A percentile compares a stretch with the other conserved stretches of the same genome.
Evolutionary conservation across 768 basidiomycete species (phyloP).

Genomic region (Amanita inopinata): DNA sequence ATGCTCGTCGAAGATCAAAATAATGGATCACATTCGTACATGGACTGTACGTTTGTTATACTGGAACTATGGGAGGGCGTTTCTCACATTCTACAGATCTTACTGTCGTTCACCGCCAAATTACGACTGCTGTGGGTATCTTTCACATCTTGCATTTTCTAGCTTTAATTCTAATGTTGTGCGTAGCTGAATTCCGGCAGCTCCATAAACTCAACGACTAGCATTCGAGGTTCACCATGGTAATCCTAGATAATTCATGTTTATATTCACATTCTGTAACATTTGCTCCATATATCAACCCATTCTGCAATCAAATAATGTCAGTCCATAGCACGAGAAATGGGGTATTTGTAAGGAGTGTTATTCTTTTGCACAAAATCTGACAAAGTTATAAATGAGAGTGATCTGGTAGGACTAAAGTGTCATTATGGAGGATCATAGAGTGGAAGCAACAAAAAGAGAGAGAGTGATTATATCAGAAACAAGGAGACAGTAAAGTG

Average conservation of each 20-base stretch:
- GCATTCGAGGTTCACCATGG: constrained; percentile 35
- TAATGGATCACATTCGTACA: constrained; percentile 87
- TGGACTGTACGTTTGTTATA: constrained; percentile 58
- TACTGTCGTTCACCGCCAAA: constrained; percentile 40
- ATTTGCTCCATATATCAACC: neutral
- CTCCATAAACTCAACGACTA: constrained; percentile 25
- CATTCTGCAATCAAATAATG: constrained; percentile 11
- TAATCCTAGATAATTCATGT: constrained; percentile 13
- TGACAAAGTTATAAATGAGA: constrained; percentile 9
- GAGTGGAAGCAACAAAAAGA: constrained; percentile 4
- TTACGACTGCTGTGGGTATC: constrained; percentile 33
- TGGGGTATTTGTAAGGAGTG: constrained; percentile 6
- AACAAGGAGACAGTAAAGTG: constrained; percentile 5
- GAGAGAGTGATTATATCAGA: constrained; percentile 5
- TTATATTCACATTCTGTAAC: neutral
- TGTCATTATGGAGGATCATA: constrained; percentile 6
- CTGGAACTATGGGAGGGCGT: neutral
- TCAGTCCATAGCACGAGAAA: constrained; percentile 25
- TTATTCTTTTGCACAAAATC: constrained; percentile 8
- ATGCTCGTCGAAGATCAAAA: constrained; percentile 97
- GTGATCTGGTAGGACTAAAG: neutral
- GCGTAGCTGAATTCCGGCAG: constrained; percentile 30
- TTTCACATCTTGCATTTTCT: neutral
- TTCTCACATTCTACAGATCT: constrained; percentile 25
- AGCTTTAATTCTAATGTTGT: constrained; percentile 3